These are phyloP conservation scores for Poterioochromonas sp. DNA, from an alignment of 352 stramenopile species.

Conservation along the genomic window DNA sequence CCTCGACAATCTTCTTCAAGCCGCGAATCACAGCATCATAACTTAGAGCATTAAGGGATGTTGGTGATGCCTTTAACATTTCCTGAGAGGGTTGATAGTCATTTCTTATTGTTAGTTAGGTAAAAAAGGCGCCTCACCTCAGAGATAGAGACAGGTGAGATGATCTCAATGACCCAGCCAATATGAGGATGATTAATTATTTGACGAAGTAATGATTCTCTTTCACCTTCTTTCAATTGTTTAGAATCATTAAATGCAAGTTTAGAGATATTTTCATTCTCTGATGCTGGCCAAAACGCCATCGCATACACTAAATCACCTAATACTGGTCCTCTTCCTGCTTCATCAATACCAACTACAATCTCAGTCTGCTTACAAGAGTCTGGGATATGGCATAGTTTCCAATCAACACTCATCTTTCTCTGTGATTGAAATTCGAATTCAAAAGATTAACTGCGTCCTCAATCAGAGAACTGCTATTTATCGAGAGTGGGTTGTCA, in stretches of 20 bases:
- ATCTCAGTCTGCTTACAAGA: not conserved
- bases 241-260: slow-evolving; percentile 27
- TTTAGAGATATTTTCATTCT: not conserved
- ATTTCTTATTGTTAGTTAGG: not conserved
- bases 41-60: slow-evolving; percentile 14
- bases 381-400: not conserved
- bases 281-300: slow-evolving; percentile 13
- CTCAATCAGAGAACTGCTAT: too few relatives aligned
- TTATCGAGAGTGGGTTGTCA: too few relatives aligned
- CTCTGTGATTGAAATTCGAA: not conserved
- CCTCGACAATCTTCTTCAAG: not conserved
- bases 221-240: slow-evolving; percentile 6
- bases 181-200: slow-evolving; percentile 16
- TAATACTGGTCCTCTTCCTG: slow-evolving; percentile 21
- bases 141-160: not conserved
- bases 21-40: not conserved
- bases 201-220: not conserved
- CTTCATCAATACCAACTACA: slow-evolving; percentile 30
- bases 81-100: not conserved
- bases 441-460: too few relatives aligned
- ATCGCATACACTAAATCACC: slow-evolving; percentile 1
- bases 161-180: slow-evolving; percentile 21
- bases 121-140: slow-evolving; percentile 9
- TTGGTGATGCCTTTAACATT: not conserved
- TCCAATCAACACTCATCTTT: not conserved